These are phyloP conservation scores for Phytophthora kernoviae DNA, from an alignment of 352 stramenopile genomes.

Conservation along the genomic window DNA sequence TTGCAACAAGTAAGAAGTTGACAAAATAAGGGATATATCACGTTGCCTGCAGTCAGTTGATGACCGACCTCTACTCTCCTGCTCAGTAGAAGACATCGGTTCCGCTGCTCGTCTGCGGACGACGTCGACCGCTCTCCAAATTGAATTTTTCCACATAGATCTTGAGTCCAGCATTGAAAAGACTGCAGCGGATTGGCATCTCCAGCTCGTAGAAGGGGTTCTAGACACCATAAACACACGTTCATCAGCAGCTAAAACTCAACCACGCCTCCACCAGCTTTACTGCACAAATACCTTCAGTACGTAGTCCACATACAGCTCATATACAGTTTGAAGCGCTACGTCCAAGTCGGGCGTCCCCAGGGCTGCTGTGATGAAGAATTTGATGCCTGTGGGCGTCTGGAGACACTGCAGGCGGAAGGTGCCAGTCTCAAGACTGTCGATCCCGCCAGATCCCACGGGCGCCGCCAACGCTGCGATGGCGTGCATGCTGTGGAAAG, in stretches of 20 bases:
- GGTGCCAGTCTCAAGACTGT: slow-evolving; percentile 92
- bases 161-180: slow-evolving; percentile 92
- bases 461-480: slow-evolving; percentile 89
- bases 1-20: not conserved
- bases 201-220: slow-evolving; percentile 96
- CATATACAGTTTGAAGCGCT: slow-evolving; percentile 90
- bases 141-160: slow-evolving; percentile 90
- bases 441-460: slow-evolving; percentile 85
- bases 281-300: slow-evolving; percentile 82
- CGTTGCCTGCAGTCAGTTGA: not conserved
- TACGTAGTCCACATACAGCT: slow-evolving; percentile 95
- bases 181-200: slow-evolving; percentile 94
- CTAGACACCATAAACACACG: slow-evolving; percentile 27
- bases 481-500: slow-evolving; percentile 94
- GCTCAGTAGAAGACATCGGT: slow-evolving; percentile 37
- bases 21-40: not conserved
- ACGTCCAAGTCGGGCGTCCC: slow-evolving; percentile 84
- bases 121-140: slow-evolving; percentile 58
- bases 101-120: slow-evolving; percentile 47
- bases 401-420: slow-evolving; percentile 94
- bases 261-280: not conserved
- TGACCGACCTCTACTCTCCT: slow-evolving; percentile 30
- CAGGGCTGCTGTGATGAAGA: slow-evolving; percentile 92
- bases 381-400: slow-evolving; percentile 92
- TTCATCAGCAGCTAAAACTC: slow-evolving; percentile 3